phyloP scores from a whole-genome alignment of 192 early-diverging fungal genomes.

The Backusella morwellensis region DNA sequence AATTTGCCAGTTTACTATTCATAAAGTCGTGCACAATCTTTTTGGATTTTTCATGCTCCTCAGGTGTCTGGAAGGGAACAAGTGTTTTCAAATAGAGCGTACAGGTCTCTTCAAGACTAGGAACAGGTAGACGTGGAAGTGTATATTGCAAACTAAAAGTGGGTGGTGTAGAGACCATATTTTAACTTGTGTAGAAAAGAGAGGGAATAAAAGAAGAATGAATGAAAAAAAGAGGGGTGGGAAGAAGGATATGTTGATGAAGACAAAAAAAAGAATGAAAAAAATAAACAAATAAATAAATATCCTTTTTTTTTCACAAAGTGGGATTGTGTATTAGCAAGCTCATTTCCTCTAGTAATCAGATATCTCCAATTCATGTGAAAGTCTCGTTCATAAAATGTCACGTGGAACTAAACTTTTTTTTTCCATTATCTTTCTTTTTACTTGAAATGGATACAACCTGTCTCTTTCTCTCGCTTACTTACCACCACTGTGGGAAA shows the following conservation, averaged over 20 bases:
- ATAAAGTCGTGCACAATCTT: slow-evolving; percentile 48
- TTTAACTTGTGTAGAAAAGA: neutral
- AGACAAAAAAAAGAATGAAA: no score
- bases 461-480: neutral
- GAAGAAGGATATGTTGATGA: neutral
- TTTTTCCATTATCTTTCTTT: neutral
- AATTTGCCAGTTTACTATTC: slow-evolving; percentile 25
- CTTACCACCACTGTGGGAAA: neutral
- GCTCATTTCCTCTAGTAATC: neutral
- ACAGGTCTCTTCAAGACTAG: slow-evolving; percentile 55
- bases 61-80: slow-evolving; percentile 48
- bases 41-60: slow-evolving; percentile 45
- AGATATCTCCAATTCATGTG: neutral
- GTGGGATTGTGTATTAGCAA: slow-evolving; percentile 6
- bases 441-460: neutral
- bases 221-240: neutral
- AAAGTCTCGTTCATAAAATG: neutral
- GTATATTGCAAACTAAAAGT: slow-evolving; percentile 48
- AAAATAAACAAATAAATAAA: neutral
- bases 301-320: neutral
- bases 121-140: slow-evolving; percentile 62
- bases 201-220: neutral
- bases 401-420: neutral
- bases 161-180: neutral
- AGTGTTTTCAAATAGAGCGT: slow-evolving; percentile 56